Evolutionary conservation across 345 rosid species (phyloP).

Genomic region (Sisymbrium irio): DNA sequence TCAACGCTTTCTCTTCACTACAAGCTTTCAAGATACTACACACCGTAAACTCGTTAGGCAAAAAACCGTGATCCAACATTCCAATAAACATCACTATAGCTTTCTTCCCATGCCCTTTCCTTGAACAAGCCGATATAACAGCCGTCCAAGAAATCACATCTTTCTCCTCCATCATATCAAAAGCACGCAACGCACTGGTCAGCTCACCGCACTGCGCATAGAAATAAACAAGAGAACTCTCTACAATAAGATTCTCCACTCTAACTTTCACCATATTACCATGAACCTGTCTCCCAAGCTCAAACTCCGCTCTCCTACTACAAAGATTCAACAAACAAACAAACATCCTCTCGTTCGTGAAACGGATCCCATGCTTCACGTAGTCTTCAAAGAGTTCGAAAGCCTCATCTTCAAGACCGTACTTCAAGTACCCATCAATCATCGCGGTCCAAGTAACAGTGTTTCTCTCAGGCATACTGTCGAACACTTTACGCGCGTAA

Average conservation of each 20-base stretch:
- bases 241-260: conserved; percentile 58
- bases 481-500: conserved; percentile 77
- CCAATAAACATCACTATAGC: conserved; percentile 54
- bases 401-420: conserved; percentile 59
- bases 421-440: conserved; percentile 59
- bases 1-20: conserved; percentile 57
- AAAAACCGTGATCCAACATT: conserved; percentile 62
- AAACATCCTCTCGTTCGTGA: conserved; percentile 56
- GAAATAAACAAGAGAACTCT: conserved; percentile 67
- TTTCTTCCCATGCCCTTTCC: conserved; percentile 51
- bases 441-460: conserved; percentile 83
- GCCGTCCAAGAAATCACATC: conserved; percentile 90
- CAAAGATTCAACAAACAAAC: conserved; percentile 73
- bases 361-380: conserved; percentile 39
- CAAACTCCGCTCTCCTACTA: conserved; percentile 52
- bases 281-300: conserved; percentile 71
- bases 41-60: conserved; percentile 71
- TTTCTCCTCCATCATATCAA: conserved; percentile 52
- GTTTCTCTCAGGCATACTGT: conserved; percentile 57
- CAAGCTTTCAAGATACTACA: conserved; percentile 73
- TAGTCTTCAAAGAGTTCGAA: conserved; percentile 44
- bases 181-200: conserved; percentile 45
- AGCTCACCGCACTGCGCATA: conserved; percentile 64
- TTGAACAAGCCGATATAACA: conserved; percentile 78
- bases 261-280: conserved; percentile 57